Evolutionary conservation across 2,329 filamentous ascomycete species (phyloP).

Genomic region (Trichoderma lentiforme): DNA sequence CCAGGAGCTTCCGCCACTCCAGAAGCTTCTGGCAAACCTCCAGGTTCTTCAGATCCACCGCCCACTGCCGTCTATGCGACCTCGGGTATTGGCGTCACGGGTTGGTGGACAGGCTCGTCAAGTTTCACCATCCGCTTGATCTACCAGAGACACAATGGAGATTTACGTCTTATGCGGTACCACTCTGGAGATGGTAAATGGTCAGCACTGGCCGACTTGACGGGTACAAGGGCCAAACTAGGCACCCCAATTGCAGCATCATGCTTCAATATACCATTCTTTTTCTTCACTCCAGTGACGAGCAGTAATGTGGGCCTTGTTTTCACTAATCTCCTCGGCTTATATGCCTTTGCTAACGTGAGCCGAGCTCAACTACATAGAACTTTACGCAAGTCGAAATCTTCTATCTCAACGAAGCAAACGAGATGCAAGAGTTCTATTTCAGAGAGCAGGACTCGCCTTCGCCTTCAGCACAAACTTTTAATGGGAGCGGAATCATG

Average conservation of each 20-base stretch:
- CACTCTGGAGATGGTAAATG: not conserved
- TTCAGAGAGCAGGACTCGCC: not conserved
- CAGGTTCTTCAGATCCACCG: not conserved
- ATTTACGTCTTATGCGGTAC: not conserved
- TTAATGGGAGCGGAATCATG: not conserved
- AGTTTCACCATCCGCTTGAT: not conserved
- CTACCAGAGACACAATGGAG: not conserved
- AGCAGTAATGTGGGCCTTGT: not conserved
- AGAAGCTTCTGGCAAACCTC: not conserved
- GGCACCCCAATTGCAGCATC: not conserved
- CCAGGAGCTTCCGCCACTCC: not conserved
- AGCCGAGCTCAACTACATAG: not conserved
- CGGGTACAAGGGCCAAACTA: not conserved
- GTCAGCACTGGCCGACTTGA: not conserved
- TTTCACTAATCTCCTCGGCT: accelerated
- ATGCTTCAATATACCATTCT: not conserved
- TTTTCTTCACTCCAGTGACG: not conserved
- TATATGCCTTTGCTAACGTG: not conserved
- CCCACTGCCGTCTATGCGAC: not conserved
- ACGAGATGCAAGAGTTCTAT: not conserved
- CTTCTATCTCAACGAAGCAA: not conserved
- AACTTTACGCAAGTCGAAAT: not conserved
- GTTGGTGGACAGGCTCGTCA: not conserved
- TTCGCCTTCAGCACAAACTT: not conserved
- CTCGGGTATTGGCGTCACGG: not conserved